Percentiles rank a stretch among this genome's conserved stretches.
These are phyloP conservation scores for Plantago ovata DNA, from an alignment of 257 asterid species.

Conservation along the genomic window DNA sequence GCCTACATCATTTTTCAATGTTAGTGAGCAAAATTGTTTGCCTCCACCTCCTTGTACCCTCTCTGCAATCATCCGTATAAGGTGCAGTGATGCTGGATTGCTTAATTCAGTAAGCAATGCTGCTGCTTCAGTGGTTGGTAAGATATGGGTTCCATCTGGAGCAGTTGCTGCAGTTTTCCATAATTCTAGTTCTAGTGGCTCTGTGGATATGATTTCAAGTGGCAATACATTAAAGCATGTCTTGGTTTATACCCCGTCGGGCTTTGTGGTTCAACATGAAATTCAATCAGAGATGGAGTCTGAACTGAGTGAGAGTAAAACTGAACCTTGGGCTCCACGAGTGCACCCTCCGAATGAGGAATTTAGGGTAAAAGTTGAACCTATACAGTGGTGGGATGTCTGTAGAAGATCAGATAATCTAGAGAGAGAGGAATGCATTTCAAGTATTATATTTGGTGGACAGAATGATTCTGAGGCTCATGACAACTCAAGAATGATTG, in stretches of 20 bases:
- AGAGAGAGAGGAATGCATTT: slow-evolving; percentile 28
- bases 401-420: slow-evolving; percentile 35
- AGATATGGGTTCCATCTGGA: slow-evolving; percentile 32
- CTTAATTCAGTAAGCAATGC: slow-evolving; percentile 28
- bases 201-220: slow-evolving; percentile 9
- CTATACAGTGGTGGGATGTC: slow-evolving; percentile 43
- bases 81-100: slow-evolving; percentile 27
- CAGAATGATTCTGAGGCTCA: slow-evolving; percentile 18
- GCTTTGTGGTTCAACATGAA: slow-evolving; percentile 39
- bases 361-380: slow-evolving; percentile 31
- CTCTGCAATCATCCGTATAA: slow-evolving; percentile 30
- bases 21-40: slow-evolving; percentile 16
- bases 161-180: slow-evolving; percentile 38
- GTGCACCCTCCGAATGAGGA: slow-evolving; percentile 26
- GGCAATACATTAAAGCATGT: slow-evolving; percentile 27
- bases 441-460: slow-evolving; percentile 12
- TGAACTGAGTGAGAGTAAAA: slow-evolving; percentile 23
- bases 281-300: slow-evolving; percentile 25
- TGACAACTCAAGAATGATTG: slow-evolving; percentile 8
- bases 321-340: slow-evolving; percentile 17
- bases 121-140: slow-evolving; percentile 32
- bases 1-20: slow-evolving; percentile 28
- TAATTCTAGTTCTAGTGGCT: slow-evolving; percentile 20
- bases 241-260: slow-evolving; percentile 36
- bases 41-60: slow-evolving; percentile 34